phyloP scores from a whole-genome alignment of 2,329 filamentous ascomycete species.

The Escovopsis sp. region DNA sequence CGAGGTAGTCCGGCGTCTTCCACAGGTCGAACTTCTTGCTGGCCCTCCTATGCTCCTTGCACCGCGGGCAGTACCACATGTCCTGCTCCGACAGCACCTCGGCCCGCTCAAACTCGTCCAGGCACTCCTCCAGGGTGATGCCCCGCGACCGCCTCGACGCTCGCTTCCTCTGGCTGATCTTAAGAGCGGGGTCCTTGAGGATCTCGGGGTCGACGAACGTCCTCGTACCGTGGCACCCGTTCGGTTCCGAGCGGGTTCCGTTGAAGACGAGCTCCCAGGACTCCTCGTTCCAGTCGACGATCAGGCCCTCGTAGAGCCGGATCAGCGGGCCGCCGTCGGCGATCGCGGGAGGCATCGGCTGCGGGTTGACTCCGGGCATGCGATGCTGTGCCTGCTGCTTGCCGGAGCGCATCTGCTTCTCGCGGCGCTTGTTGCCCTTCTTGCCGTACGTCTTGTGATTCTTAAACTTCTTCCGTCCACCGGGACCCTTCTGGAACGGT shows the following conservation, averaged over 20 bases:
- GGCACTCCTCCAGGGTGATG: slow-evolving; percentile 74
- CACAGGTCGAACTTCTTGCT: slow-evolving; percentile 96
- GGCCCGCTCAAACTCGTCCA: slow-evolving; percentile 87
- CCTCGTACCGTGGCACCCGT: slow-evolving; percentile 40
- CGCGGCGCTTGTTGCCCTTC: slow-evolving; percentile 31
- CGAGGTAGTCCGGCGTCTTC: slow-evolving; percentile 89
- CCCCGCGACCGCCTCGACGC: slow-evolving; percentile 42
- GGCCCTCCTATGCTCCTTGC: slow-evolving; percentile 83
- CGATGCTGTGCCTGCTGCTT: slow-evolving; percentile 22
- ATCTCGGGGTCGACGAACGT: slow-evolving; percentile 40
- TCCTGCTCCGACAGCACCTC: slow-evolving; percentile 91
- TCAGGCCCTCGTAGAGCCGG: slow-evolving; percentile 65
- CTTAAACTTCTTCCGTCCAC: slow-evolving; percentile 33
- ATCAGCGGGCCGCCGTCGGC: slow-evolving; percentile 48
- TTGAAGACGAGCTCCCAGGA: slow-evolving; percentile 59
- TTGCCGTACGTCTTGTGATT: slow-evolving; percentile 30
- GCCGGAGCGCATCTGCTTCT: slow-evolving; percentile 23
- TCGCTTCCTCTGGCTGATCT: slow-evolving; percentile 46
- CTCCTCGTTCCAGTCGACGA: slow-evolving; percentile 70
- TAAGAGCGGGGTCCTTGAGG: slow-evolving; percentile 48
- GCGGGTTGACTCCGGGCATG: slow-evolving; percentile 15
- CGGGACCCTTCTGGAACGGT: slow-evolving; percentile 13
- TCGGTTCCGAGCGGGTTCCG: slow-evolving; percentile 15
- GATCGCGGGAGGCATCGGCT: slow-evolving; percentile 22
- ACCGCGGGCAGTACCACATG: slow-evolving; percentile 93